These are phyloP conservation scores for Epichloe sibirici DNA, from an alignment of 2,329 filamentous ascomycete species.

Conservation along the genomic window DNA sequence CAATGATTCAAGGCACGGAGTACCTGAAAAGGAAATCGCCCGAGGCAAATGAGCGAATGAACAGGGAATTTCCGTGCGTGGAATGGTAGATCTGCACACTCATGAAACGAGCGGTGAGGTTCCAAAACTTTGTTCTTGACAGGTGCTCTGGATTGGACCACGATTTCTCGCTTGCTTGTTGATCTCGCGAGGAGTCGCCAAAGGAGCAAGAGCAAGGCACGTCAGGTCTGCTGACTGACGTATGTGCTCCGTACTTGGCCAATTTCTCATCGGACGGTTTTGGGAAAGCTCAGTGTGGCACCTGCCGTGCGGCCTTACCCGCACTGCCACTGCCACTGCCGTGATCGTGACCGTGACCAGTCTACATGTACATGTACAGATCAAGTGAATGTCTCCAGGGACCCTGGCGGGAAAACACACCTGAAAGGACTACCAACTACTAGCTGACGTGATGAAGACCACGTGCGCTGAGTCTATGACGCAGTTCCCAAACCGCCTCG, in stretches of 20 bases:
- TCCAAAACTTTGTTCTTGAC: not conserved
- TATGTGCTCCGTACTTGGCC: not conserved
- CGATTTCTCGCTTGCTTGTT: not conserved
- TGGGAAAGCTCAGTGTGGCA: not conserved
- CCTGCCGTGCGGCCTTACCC: not conserved
- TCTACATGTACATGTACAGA: not conserved
- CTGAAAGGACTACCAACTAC: not conserved
- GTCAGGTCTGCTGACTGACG: too few species aligned
- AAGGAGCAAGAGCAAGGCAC: too few species aligned
- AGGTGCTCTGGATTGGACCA: not conserved
- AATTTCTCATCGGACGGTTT: not conserved
- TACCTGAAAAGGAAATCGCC: not conserved
- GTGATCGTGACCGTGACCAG: not conserved
- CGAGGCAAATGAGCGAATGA: not conserved
- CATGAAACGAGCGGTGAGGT: not conserved
- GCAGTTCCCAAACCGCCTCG: not conserved
- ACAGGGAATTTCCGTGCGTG: not conserved
- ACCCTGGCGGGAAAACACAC: too few species aligned
- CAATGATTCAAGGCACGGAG: too few species aligned
- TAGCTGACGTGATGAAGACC: not conserved
- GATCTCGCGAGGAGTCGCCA: too few species aligned
- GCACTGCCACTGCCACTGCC: too few species aligned
- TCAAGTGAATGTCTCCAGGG: not conserved
- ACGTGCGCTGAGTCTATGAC: not conserved
- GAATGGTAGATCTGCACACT: not conserved